These are phyloP conservation scores for Tylopilus rubrobrunneus DNA, from an alignment of 768 basidiomycete species.

Conservation along the genomic window DNA sequence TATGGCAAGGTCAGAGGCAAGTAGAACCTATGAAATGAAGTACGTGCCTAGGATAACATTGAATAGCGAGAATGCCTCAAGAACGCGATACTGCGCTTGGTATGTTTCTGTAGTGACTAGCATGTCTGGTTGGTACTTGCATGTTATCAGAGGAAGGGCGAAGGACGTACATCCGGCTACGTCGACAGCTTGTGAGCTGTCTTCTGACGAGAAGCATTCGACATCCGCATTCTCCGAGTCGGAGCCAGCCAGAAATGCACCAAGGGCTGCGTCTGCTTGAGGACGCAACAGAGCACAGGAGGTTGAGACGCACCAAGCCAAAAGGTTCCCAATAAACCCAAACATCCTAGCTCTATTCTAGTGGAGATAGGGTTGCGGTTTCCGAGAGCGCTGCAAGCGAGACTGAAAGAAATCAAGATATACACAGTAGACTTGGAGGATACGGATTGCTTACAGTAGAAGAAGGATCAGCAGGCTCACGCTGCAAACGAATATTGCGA, in stretches of 20 bases:
- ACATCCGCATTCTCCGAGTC: slow-evolving; percentile 77
- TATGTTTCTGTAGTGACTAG: slow-evolving; percentile 81
- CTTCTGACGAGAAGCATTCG: slow-evolving; percentile 66
- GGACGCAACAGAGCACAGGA: background rate
- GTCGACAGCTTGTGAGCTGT: slow-evolving; percentile 50
- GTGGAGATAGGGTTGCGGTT: slow-evolving; percentile 77
- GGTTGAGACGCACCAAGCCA: slow-evolving; percentile 62
- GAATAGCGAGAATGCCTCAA: slow-evolving; percentile 77
- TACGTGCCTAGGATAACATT: slow-evolving; percentile 66
- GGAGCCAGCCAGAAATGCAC: slow-evolving; percentile 68
- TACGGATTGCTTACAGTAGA: slow-evolving; percentile 54
- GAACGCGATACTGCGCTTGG: slow-evolving; percentile 83
- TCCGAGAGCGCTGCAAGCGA: slow-evolving; percentile 60
- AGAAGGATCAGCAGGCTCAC: slow-evolving; percentile 66
- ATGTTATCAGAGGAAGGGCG: background rate
- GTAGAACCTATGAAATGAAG: background rate
- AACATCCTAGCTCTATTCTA: slow-evolving; percentile 65
- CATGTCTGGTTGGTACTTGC: slow-evolving; percentile 1
- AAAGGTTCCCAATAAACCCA: slow-evolving; percentile 68
- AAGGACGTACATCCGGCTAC: slow-evolving; percentile 60
- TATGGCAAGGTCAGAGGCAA: slow-evolving; percentile 25
- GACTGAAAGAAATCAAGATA: slow-evolving; percentile 35
- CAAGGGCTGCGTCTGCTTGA: slow-evolving; percentile 52
- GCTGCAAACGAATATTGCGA: slow-evolving; percentile 76
- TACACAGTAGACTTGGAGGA: background rate